These are phyloP conservation scores for Hygrophila difformis DNA, from an alignment of 257 asterid species.

Conservation along the genomic window DNA sequence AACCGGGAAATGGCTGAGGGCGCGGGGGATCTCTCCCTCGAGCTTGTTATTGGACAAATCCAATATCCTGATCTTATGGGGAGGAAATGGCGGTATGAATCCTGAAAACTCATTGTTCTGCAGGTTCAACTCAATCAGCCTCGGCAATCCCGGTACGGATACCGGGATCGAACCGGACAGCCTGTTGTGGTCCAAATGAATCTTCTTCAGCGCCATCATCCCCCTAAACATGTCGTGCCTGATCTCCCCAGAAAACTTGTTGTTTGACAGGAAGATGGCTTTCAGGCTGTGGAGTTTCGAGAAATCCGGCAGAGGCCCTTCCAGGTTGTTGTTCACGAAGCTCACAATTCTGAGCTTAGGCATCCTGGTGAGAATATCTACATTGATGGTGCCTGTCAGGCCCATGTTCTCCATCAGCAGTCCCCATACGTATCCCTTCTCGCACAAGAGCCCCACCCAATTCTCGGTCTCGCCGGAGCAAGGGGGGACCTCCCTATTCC, in stretches of 20 bases:
- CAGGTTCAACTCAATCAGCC: conserved; percentile 48
- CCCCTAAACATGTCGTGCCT: conserved; percentile 31
- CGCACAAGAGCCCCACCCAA: conserved; percentile 45
- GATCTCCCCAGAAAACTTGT: conserved; percentile 49
- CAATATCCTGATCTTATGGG: conserved; percentile 20
- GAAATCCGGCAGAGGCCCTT: conserved; percentile 49
- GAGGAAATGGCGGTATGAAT: conserved; percentile 36
- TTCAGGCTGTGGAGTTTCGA: conserved; percentile 27
- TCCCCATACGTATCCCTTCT: conserved; percentile 47
- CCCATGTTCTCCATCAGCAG: conserved; percentile 59
- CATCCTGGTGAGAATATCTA: conserved; percentile 39
- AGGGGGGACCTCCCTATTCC: conserved; percentile 26
- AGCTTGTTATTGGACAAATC: conserved; percentile 47
- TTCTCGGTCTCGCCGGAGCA: conserved; percentile 25
- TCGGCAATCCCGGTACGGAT: conserved; percentile 34
- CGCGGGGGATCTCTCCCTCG: conserved; percentile 51
- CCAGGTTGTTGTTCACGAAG: conserved; percentile 48
- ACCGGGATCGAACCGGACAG: conserved; percentile 52
- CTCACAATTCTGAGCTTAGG: conserved; percentile 41
- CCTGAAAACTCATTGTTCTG: conserved; percentile 55
- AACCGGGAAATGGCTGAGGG: conserved; percentile 25
- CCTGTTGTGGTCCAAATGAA: conserved; percentile 47
- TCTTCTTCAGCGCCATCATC: conserved; percentile 53
- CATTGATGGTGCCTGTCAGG: conserved; percentile 47
- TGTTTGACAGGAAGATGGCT: conserved; percentile 40